Base-by-base conservation (phyloP, 371 early-diverging fungal species). In the Capniomyces stellatus region DNA sequence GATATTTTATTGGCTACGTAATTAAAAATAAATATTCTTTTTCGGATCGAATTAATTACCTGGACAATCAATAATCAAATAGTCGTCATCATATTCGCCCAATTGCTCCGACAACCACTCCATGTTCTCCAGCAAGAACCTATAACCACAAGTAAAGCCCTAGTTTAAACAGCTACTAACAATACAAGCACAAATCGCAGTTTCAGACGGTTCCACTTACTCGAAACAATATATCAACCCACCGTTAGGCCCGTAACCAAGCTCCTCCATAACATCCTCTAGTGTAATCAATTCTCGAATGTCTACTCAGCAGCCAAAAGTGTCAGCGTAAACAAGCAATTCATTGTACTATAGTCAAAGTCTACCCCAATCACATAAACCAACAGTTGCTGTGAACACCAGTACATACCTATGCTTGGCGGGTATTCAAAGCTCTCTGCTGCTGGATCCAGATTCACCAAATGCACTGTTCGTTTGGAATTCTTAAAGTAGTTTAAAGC, bases 401-500 rank as follows among this genome's bases (percentile, higher is more conserved):
- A n/a, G n/a, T n/a, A n/a, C n/a, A n/a, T 71, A 81, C 79, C 83
- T 42, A 87, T 83, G 0, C 87, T 75, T 2, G 93, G 93, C 53
- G 84, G 76, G 60, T 94, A 91, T 62, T 89, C 87, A 61, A 94
- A 92, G 30, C 81, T 62, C 56, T 94, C 92, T 1, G 93, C 94
- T 15, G 99, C 99, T 23, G 99, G 99, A 72, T 99, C 99, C 55
- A 99, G 72, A 67, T 99, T 99, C 2, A 98, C 84, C 10, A 98
- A 74, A 62, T 91, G 92, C 2, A 92, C 89, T 2, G 75, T 62
- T 46, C 98, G 75, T 25, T 81, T 80, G 35, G 80, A 75, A 15
- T 79, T 76, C 63, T 88, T 81, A 52, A 82, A 83, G 58, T 97
- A 94, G 28, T 87, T 82, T 76, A 89, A 79, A 63, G 97, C 84